Evolutionary conservation across 176 grass and related monocot genomes (phyloP).

Genomic region (Carex parvula): DNA sequence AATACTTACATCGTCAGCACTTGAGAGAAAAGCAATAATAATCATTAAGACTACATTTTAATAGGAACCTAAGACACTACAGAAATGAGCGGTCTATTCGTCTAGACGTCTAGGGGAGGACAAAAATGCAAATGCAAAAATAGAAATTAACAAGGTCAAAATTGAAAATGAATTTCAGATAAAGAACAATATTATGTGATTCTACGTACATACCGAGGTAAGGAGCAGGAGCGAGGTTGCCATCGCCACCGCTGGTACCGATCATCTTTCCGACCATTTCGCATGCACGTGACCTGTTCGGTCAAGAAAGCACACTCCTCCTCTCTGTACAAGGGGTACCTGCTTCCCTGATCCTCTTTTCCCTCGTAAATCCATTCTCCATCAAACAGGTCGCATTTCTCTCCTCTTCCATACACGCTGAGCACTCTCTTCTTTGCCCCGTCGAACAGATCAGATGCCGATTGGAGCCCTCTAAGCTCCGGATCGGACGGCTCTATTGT

Average conservation of each 20-base stretch:
- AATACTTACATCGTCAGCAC: background rate
- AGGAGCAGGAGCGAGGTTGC: slow-evolving; percentile 67
- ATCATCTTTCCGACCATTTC: slow-evolving; percentile 81
- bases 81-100: background rate
- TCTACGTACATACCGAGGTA: slow-evolving; percentile 47
- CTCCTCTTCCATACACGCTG: slow-evolving; percentile 35
- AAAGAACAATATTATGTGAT: background rate
- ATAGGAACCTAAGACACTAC: background rate
- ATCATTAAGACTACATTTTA: background rate
- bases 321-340: slow-evolving; percentile 71
- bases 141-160: background rate
- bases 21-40: slow-evolving; percentile 4
- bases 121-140: background rate
- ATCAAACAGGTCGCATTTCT: slow-evolving; percentile 55
- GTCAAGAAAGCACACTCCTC: slow-evolving; percentile 77
- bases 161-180: background rate
- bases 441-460: background rate
- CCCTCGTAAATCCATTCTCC: slow-evolving; percentile 78
- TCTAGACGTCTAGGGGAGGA: background rate
- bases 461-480: background rate
- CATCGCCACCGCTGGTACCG: slow-evolving; percentile 85
- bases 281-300: slow-evolving; percentile 80
- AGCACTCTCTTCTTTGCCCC: slow-evolving; percentile 34
- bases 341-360: background rate
- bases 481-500: background rate